Evolutionary conservation across 108 stramenopile genomes (phyloP), one percentile per base, ranked within the genome.

Genomic region (Epithemia pelagica): DNA sequence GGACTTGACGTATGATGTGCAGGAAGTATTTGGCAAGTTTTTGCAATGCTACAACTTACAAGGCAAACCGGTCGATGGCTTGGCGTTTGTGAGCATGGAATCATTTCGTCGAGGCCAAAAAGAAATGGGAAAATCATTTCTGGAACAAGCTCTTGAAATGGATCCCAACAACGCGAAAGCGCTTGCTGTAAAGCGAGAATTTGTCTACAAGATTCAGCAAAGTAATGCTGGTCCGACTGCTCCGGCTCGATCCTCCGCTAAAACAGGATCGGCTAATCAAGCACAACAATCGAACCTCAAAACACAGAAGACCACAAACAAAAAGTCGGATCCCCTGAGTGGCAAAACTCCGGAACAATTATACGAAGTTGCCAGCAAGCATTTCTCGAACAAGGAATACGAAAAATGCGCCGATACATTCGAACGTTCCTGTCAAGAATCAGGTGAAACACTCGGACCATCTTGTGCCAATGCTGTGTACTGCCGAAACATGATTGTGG

Each of bases 401-500:
- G 75, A 79, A 65, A 54, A 74, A 27, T 87, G 86, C 66, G 84
- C 86, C 22, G 78, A 86, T 70, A 54, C 84, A 18, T 92, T 89
- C 71, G 85, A 92, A 66, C 23, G 82, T 53, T 84, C 84, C 25
- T 92, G 91, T 67, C 66, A 74, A 37, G 74, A 78, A 65, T 89
- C 88, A 0, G 61, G 77, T 59, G 25, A 65, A 2, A 30, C 37
- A 28, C 59, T 92, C 0, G 81, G 74, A 5, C 76, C 78, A 21
- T 72, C 86, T 21, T 92, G 91, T 58, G 74, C 78, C 26, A 92
- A 89, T 75, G 91, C 88, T 8, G 74, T 88, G 3, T 92, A 89
- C 59, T 82, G 88, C 37, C 72, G 91, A 15, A 87, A 64, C 53
- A 82, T 82, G 75, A 70, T 92, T 28, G 73, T 83, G 62, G 86